Evolutionary conservation across 164 flowering plant species (phyloP), one percentile per base, ranked within the genome.

Genomic region (Vitis rupestris): DNA sequence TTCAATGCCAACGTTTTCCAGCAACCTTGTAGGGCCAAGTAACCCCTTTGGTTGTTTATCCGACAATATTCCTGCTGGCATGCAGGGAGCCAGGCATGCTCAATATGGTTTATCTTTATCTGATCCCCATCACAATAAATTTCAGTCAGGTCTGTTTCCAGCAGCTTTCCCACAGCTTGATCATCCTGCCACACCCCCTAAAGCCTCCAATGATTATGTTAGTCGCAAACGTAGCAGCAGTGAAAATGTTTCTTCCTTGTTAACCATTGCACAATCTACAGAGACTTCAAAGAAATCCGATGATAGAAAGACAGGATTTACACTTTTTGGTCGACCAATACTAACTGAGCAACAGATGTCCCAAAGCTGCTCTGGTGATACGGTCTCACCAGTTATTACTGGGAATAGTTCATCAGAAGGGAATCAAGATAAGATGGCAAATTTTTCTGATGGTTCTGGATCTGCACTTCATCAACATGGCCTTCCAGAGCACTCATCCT

Each of bases 11-110:
- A 50, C 83, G 60, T 80, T 86, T 67, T 68, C 84, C 59, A 72
- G 81, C 80, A 80, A 79, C 75, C 80, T 82, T 70, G 82, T 85
- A 44, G 85, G 90, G 71, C 75, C 82, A 63, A 76, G 72, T 76
- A 80, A 76, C 78, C 81, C 86, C 65, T 81, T 80, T 67, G 71
- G 85, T 70, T 79, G 81, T 74, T 66, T 81, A 66, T 64, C 81
- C 16, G 81, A 86, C 70, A 76, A 72, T 76, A 77, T 75, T 73
- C 80, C 92, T 81, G 88, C 89, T 76, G 82, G 86, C 86, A 83
- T 83, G 84, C 86, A 83, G 86, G 86, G 86, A 83, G 84, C 84
- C 86, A 83, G 86, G 86, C 84, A 83, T 64, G 81, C 81, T 81
- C 81, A 61, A 65, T 75, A 65, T 69, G 82, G 87, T 77, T 60